Conservation (phyloP, 2,329 filamentous ascomycete species). For the Drechslerella coelobrocha region DNA sequence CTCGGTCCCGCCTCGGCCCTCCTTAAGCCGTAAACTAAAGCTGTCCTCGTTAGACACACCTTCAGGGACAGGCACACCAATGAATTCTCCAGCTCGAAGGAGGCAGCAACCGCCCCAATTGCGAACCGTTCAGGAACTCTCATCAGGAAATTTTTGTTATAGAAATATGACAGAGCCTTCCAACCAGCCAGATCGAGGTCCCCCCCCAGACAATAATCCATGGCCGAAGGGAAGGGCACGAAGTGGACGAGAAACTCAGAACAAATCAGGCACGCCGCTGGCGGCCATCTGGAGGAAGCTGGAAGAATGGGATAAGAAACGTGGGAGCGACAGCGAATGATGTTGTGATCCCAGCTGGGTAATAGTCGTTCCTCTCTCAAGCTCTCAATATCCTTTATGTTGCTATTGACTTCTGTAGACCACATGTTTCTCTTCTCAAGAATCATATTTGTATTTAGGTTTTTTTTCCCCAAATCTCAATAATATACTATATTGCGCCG, state of each 20-base stretch:
- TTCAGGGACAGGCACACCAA: not conserved
- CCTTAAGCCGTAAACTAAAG: slow-evolving; percentile 13
- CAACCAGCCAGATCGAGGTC: no score
- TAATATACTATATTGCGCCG: no score
- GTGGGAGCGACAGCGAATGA: not conserved
- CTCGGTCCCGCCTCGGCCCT: not conserved
- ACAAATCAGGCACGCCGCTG: slow-evolving; percentile 11
- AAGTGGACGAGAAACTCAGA: not conserved
- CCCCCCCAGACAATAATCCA: no score
- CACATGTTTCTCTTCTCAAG: no score
- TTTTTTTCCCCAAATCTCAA: no score
- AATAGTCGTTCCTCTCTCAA: not conserved
- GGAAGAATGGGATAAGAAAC: slow-evolving; percentile 14
- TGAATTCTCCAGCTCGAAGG: slow-evolving; percentile 10
- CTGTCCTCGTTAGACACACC: slow-evolving; percentile 7
- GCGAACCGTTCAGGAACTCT: not conserved
- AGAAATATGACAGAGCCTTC: no score
- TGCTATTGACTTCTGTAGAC: no score
- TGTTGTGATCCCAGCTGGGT: not conserved
- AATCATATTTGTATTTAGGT: no score
- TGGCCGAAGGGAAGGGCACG: no score
- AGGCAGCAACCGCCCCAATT: not conserved
- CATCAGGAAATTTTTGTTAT: not conserved
- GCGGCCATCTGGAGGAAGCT: slow-evolving; percentile 21
- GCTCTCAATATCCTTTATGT: no score